Evolutionary conservation across 2,329 filamentous ascomycete genomes (phyloP), one percentile per base, ranked within the genome.

Genomic region (Erysiphe pulchra): DNA sequence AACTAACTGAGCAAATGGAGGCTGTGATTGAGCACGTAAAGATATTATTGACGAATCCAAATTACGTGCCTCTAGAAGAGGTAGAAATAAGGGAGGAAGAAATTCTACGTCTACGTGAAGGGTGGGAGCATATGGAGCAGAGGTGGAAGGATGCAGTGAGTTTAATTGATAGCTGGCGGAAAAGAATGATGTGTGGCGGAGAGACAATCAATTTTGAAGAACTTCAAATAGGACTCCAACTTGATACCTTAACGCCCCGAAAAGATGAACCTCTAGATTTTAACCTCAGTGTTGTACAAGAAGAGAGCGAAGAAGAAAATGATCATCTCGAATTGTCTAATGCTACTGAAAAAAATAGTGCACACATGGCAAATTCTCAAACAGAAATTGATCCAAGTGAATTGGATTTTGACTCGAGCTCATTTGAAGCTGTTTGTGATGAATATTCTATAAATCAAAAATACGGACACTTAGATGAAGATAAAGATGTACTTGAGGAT

Each of bases 11-110:
- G 9, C 80, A 92, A 51, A 73, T 94, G 62, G 77, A 86, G 45
- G 66, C 66, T 7, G 76, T 92, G 10, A 68, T 95, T 49, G 75
- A 80, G 32, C 84, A 92, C 56, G 70, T 98, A 51, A 73, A 80
- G 51, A 79, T 71, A 2, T 73, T 98, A 34, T 67, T 98, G 40
- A 94, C 85, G 9, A 95, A 95, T 56, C 90, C 90, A 1, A 92
- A 86, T 2, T 98, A 95, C 59, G 90, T 94, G 13, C 82, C 87
- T 0, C 74, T 95, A 18, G 90, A 95, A 55, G 90, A 95, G 59
- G 84, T 98, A 2, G 78, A 92, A 56, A 64, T 85, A n/a, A 75
- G 87, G 46, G 87, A 98, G 51, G 80, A 92, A 48, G 86, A 94
- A 59, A 95, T 98, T 51, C 69, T 71, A 45, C 73, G 82, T 45